These are phyloP conservation scores for Bacterosira constricta DNA, from an alignment of 108 stramenopile genomes.

Conservation along the genomic window DNA sequence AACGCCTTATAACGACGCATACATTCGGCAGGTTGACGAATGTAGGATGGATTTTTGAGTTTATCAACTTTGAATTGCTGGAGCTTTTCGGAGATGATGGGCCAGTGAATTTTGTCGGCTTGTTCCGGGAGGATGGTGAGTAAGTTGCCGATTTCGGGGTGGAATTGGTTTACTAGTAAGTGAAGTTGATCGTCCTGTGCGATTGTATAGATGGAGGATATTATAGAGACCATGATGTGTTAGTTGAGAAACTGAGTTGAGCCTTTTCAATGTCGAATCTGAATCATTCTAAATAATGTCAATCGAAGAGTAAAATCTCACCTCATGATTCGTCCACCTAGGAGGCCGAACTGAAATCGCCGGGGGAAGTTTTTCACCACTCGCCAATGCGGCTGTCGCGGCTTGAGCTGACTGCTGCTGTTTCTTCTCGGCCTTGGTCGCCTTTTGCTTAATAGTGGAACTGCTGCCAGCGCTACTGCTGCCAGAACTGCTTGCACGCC, in stretches of 20 bases:
- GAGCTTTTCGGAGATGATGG: constrained; percentile 19
- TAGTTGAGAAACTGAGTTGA: neutral
- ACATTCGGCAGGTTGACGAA: constrained; percentile 33
- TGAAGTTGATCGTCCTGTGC: constrained; percentile 29
- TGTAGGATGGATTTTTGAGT: constrained; percentile 24
- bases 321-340: constrained; percentile 41
- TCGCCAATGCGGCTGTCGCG: neutral
- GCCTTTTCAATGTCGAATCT: neutral
- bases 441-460: too few relatives aligned
- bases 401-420: neutral
- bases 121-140: constrained; percentile 11
- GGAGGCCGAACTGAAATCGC: constrained; percentile 34
- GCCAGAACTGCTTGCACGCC: neutral
- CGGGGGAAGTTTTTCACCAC: constrained; percentile 1
- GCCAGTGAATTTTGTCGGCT: constrained; percentile 31
- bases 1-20: constrained; percentile 37
- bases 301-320: constrained; percentile 1
- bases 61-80: constrained; percentile 30
- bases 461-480: too few relatives aligned
- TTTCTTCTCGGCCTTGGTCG: neutral
- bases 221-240: neutral
- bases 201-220: neutral
- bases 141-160: constrained; percentile 3
- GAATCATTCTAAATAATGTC: neutral
- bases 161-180: constrained; percentile 14